Conservation (phyloP, 2,329 filamentous ascomycete genomes). For the Fusarium virguliforme region DNA sequence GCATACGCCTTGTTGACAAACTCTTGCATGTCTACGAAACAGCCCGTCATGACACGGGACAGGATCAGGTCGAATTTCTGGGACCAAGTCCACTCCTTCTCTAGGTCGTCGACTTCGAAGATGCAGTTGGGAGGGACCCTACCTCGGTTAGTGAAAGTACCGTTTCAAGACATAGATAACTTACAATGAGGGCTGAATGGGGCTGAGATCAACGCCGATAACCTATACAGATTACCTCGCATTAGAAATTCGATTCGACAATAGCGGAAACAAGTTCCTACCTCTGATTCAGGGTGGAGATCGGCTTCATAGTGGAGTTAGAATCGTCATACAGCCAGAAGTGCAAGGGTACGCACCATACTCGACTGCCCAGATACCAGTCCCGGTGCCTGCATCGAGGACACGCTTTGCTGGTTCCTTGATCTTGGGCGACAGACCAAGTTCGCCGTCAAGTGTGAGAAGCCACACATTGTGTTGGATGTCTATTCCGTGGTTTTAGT, state of each 20-base stretch:
- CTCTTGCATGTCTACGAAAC: background rate
- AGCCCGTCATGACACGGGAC: background rate
- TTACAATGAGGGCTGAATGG: background rate
- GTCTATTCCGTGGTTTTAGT: background rate
- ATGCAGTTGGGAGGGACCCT: constrained; percentile 1
- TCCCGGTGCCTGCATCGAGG: background rate
- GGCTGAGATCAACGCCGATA: background rate
- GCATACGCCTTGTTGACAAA: background rate
- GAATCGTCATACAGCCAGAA: background rate
- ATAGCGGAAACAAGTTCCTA: background rate
- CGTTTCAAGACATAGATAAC: background rate
- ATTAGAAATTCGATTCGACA: background rate
- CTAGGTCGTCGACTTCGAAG: background rate
- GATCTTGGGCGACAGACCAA: background rate
- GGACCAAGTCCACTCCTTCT: background rate
- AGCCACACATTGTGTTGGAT: constrained; percentile 6
- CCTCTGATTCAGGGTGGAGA: background rate
- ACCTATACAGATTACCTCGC: background rate
- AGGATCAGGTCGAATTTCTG: background rate
- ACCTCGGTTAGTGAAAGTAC: background rate
- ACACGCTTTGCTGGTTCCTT: background rate
- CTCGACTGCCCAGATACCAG: background rate
- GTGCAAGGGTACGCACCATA: background rate
- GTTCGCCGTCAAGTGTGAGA: background rate
- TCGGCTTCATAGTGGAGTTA: background rate